phyloP scores from a whole-genome alignment of 306 rosid species.

The Dalbergia cochinchinensis region DNA sequence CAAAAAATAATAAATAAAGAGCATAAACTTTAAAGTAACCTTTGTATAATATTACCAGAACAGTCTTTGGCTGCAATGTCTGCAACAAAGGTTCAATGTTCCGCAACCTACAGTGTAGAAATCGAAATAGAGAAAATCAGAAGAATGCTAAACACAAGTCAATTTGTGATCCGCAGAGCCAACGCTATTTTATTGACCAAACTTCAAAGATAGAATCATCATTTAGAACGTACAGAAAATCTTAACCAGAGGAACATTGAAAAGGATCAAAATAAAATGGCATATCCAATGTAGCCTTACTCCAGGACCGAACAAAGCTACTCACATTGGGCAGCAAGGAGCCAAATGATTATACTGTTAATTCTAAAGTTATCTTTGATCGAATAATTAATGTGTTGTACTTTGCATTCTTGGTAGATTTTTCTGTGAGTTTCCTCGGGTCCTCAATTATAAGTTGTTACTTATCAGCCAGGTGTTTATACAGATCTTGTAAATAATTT shows the following conservation, averaged over 20 bases:
- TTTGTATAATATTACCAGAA: conserved; percentile 59
- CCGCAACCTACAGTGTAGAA: conserved; percentile 56
- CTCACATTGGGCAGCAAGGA: neutral
- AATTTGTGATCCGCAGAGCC: conserved; percentile 8
- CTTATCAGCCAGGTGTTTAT: neutral
- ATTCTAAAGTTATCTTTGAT: neutral
- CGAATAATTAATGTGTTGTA: neutral
- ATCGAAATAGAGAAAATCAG: conserved; percentile 15
- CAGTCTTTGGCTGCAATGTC: conserved; percentile 70
- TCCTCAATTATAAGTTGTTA: neutral
- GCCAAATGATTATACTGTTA: conserved; percentile 13
- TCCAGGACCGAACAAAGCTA: neutral
- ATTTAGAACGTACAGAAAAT: neutral
- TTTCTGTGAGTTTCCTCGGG: neutral
- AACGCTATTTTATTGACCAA: neutral
- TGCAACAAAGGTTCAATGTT: conserved; percentile 67
- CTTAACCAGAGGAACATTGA: neutral
- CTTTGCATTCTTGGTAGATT: neutral
- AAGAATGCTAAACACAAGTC: conserved; percentile 21
- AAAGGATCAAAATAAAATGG: neutral
- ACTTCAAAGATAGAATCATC: conserved; percentile 3
- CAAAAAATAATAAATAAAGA: neutral
- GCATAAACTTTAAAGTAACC: neutral
- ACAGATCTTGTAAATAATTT: neutral
- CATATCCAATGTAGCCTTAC: neutral